Base-by-base conservation (phyloP, 2,329 filamentous ascomycete genomes). In the Calonectria fujianensis region DNA sequence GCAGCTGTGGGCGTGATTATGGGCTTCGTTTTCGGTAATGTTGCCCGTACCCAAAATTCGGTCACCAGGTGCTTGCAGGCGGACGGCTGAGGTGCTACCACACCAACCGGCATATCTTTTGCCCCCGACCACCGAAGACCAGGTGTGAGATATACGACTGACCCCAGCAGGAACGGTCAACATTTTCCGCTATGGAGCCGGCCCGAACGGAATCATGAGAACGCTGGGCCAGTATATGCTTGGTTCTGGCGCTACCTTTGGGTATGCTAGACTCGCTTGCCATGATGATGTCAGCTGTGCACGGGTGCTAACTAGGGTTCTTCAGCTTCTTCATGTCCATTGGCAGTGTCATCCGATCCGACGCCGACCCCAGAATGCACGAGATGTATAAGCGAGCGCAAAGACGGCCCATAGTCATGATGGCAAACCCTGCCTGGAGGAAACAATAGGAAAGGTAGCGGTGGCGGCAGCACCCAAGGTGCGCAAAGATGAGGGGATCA, bases 221-320 rank as follows among this genome's bases (percentile, higher is more conserved):
- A 98, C 96, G 39, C 87, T 99, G 65, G 96, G 97, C 76, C 97
- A 98, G 86, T 98, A 98, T 85, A 99, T 99, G 97, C 87, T 95
- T 41, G 96, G 95, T 57, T 98, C 96, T 32, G 96, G 96, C 51
- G 95, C 96, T 61, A 98, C 96, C 13, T 99, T 99, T 85, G 97
- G 96, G 96, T 98, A 91, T 69, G 80, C 67, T 32, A 65, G 29
- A 59, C 37, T 32, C 41, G 52, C 32, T 24, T 68, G 31, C 65
- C 32, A 51, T 27, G 65, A 64, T 54, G 65, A 64, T 61, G 50
- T 54, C 71, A 69, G 51, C 48, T 61, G 50, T 37, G 39, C 66
- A 37, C 54, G n/a, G 41, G 41, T 29, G 72, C 77, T 84, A 54
- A 85, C 73, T 48, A 45, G 16, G 27, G 50, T 35, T 2, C 14